Base-by-base conservation (phyloP, 768 basidiomycete genomes). In the Lentinula sp. region DNA sequence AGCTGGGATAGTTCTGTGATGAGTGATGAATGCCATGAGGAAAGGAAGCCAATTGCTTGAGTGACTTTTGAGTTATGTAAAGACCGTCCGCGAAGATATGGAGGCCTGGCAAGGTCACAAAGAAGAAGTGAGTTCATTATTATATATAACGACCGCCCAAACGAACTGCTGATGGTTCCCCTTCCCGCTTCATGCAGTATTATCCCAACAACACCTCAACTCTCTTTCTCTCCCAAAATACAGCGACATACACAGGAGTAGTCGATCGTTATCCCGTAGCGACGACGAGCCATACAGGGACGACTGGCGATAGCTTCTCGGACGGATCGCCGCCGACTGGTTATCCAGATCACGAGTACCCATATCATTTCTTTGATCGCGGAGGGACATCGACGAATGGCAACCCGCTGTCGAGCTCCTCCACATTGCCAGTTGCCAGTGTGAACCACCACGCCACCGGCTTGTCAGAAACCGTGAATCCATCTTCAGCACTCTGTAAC, bases 261-360 rank as follows among this genome's bases (percentile, higher is more conserved):
- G 32, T 18, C 13, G 7, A 54, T 5, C 54, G 31, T 42, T 57
- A 57, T 46, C 42, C 56, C 31, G 45, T 57, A 45, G 40, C 37
- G 39, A 13, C 42, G 18, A 13, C 56, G n/a, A 43, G 56, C 42
- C 40, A 52, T 52, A 56, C 54, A 56, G 40, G 37, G 35, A 28
- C 39, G 32, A 53, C 31, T 53, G 15, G 15, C 34, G 10, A 52
- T 56, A 65, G 73, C 80, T 82, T 80, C 80, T 80, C 78, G 64
- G 75, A 74, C 65, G 79, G 80, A 82, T 82, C 80, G 73, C 75
- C 79, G 56, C 16, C 57, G 65, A 70, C 73, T 67, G 64, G 69
- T 61, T 76, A 76, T 72, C 74, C 74, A 73, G 73, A 78, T 76
- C 74, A 75, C 70, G 76, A 76, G 68, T 76, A 75, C 71, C 68